Percentiles rank a stretch among this genome's conserved stretches.
These are phyloP conservation scores for Gilbertella persicaria DNA, from an alignment of 371 early-diverging fungal genomes.

Conservation along the genomic window DNA sequence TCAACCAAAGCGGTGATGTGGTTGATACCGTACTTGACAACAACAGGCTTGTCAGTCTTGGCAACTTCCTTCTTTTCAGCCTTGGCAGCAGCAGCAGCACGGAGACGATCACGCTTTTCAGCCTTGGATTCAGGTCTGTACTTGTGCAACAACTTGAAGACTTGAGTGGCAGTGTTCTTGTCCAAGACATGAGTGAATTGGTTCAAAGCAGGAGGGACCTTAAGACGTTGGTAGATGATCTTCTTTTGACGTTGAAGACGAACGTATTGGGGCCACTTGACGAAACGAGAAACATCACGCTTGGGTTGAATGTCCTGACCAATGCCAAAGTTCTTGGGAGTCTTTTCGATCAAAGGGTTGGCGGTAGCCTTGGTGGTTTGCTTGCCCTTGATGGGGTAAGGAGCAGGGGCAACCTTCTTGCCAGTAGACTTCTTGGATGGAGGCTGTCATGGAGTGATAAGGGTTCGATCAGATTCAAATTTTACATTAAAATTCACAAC, in stretches of 20 bases:
- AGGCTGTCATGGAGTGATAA: constrained; percentile 35
- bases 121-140: constrained; percentile 98
- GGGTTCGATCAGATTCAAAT: constrained; percentile 24
- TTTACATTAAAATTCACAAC: constrained; percentile 17
- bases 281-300: constrained; percentile 93
- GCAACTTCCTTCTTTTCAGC: constrained; percentile 87
- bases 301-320: constrained; percentile 92
- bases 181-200: constrained; percentile 98
- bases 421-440: constrained; percentile 61
- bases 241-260: constrained; percentile 96
- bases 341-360: constrained; percentile 93
- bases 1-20: constrained; percentile 98
- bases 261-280: constrained; percentile 97
- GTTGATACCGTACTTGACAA: constrained; percentile 99
- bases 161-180: constrained; percentile 95
- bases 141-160: constrained; percentile 96
- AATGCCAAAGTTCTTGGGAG: constrained; percentile 89
- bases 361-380: constrained; percentile 65
- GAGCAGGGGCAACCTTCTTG: constrained; percentile 94
- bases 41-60: constrained; percentile 90
- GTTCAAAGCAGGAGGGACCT: constrained; percentile 99
- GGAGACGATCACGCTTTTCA: constrained; percentile 95
- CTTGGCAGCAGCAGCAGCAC: constrained; percentile 33
- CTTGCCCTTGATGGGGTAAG: constrained; percentile 74
- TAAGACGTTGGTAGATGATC: constrained; percentile 96